A percentile compares a stretch with the other conserved stretches of the same genome.
These are phyloP conservation scores for Curvularia lunata DNA, from an alignment of 2,329 filamentous ascomycete genomes.

Conservation along the genomic window DNA sequence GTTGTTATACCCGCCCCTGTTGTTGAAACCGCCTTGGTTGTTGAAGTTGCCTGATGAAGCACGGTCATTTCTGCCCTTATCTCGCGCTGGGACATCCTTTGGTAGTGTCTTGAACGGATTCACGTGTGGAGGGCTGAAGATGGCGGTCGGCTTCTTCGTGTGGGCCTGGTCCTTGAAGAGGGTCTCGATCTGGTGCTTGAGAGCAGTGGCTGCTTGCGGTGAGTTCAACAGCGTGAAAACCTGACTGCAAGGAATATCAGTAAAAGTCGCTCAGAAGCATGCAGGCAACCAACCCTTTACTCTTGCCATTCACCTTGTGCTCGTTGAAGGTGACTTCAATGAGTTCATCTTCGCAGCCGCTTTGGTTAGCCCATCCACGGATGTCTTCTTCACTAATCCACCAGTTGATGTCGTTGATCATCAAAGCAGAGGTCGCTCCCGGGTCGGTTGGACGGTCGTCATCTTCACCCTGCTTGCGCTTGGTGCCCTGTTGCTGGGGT, in stretches of 20 bases:
- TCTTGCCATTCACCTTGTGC: slow-evolving; percentile 98
- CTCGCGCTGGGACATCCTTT: slow-evolving; percentile 81
- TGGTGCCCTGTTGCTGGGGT: slow-evolving; percentile 63
- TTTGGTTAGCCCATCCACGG: slow-evolving; percentile 81
- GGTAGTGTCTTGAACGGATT: slow-evolving; percentile 93
- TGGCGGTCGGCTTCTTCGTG: slow-evolving; percentile 71
- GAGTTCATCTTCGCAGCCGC: slow-evolving; percentile 81
- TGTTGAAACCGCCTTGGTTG: slow-evolving; percentile 57
- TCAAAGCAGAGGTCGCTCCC: slow-evolving; percentile 71
- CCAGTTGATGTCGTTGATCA: slow-evolving; percentile 92
- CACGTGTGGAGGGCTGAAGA: slow-evolving; percentile 75
- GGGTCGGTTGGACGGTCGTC: slow-evolving; percentile 63
- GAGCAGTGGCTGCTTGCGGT: slow-evolving; percentile 82
- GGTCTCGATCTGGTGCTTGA: slow-evolving; percentile 80
- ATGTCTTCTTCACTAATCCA: slow-evolving; percentile 93
- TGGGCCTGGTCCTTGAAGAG: slow-evolving; percentile 63
- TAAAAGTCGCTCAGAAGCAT: background rate
- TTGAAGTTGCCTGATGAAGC: slow-evolving; percentile 50
- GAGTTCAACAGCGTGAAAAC: slow-evolving; percentile 86
- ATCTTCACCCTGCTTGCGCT: slow-evolving; percentile 64
- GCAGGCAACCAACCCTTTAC: slow-evolving; percentile 76
- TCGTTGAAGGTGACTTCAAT: slow-evolving; percentile 97
- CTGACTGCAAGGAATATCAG: slow-evolving; percentile 56
- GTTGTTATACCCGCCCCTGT: slow-evolving; percentile 52
- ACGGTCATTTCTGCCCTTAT: slow-evolving; percentile 68